Conservation (phyloP, 208 protist genomes). For the Wallacemonas sp. region DNA sequence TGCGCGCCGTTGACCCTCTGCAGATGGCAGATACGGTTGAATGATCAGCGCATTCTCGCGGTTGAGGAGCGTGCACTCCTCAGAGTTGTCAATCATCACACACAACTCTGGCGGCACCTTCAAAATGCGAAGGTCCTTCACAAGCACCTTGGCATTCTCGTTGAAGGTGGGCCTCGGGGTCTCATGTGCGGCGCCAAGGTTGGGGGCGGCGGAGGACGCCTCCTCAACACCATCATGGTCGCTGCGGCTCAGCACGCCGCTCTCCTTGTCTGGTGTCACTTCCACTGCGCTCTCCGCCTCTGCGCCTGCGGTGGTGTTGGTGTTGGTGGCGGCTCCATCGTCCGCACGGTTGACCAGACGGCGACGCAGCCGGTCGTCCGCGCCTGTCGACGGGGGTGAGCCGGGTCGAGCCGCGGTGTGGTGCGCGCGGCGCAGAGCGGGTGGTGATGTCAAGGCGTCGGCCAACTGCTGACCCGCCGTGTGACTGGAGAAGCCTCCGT, state of each 20-base stretch:
- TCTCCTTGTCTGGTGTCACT: background rate
- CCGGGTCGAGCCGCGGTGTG: too few relatives aligned
- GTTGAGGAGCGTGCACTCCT: conserved; percentile 76
- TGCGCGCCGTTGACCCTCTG: conserved; percentile 11
- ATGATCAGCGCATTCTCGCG: conserved; percentile 82
- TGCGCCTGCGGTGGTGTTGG: background rate
- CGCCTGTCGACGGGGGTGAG: background rate
- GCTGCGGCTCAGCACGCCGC: background rate
- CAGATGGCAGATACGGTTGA: conserved; percentile 68
- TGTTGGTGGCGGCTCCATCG: background rate
- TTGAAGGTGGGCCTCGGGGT: conserved; percentile 22
- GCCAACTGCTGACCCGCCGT: background rate
- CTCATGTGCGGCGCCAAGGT: background rate
- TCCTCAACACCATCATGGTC: background rate
- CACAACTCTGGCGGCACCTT: conserved; percentile 82
- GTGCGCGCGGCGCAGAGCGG: background rate
- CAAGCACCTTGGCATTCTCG: conserved; percentile 55
- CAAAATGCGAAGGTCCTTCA: conserved; percentile 83
- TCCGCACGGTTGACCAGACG: background rate
- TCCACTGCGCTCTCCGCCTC: background rate
- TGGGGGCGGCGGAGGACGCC: background rate
- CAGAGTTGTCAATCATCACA: conserved; percentile 87
- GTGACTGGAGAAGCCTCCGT: too few relatives aligned
- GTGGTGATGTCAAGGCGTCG: background rate
- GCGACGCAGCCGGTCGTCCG: background rate